These are phyloP conservation scores for Primulina tabacum DNA, from an alignment of 257 asterid genomes.

Conservation along the genomic window DNA sequence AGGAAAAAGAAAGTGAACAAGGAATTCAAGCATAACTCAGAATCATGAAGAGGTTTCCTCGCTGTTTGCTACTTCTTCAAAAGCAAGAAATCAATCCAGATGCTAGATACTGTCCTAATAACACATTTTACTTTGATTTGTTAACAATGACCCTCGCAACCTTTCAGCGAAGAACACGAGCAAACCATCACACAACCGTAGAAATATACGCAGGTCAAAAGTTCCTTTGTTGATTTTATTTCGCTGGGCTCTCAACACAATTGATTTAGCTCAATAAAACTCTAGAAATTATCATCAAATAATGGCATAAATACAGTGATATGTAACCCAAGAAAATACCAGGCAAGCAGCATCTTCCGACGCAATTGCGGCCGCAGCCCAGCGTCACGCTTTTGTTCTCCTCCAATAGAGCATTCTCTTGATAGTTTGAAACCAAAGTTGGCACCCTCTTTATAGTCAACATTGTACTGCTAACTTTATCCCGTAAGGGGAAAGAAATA, in stretches of 20 bases:
- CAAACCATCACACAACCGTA: not conserved
- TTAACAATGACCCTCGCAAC: not conserved
- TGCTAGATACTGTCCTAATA: not conserved
- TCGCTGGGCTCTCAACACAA: not conserved
- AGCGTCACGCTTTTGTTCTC: constrained; percentile 25
- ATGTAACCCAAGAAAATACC: constrained; percentile 32
- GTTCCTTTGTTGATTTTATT: not conserved
- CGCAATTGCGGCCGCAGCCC: constrained; percentile 63
- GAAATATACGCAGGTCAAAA: not conserved
- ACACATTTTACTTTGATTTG: not conserved
- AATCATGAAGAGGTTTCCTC: not conserved
- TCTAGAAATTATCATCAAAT: not conserved
- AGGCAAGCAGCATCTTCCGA: constrained; percentile 68
- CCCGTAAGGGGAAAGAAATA: not conserved
- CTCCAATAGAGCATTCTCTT: constrained; percentile 47
- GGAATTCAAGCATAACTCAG: not conserved
- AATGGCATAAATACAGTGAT: not conserved
- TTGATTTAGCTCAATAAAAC: not conserved
- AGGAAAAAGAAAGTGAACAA: not conserved
- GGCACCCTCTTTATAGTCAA: constrained; percentile 74
- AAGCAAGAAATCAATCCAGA: not conserved
- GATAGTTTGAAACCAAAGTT: constrained; percentile 63
- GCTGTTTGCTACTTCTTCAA: not conserved
- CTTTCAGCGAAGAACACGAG: not conserved
- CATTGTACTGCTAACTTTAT: constrained; percentile 11